A percentile compares a stretch with the other conserved stretches of the same genome.
These are phyloP conservation scores for Esteya vermicola DNA, from an alignment of 2,329 filamentous ascomycete genomes.

Conservation along the genomic window DNA sequence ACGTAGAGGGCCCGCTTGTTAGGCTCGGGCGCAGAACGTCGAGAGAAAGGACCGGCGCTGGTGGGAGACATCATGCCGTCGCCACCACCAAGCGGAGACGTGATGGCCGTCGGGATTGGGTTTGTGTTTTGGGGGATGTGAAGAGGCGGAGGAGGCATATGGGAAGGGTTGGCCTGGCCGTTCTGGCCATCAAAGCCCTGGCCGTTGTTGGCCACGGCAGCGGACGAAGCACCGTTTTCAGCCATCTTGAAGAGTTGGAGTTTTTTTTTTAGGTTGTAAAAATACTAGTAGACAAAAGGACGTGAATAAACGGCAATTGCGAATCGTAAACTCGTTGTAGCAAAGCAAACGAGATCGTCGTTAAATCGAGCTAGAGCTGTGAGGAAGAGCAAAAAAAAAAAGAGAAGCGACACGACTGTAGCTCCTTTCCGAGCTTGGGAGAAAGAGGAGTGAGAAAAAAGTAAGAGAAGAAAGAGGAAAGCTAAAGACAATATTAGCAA, in stretches of 20 bases:
- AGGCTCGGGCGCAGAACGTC: conserved; percentile 88
- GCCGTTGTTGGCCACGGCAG: conserved; percentile 53
- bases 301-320: too few species aligned
- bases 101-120: conserved; percentile 83
- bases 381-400: too few species aligned
- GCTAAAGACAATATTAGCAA: too few species aligned
- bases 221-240: conserved; percentile 49
- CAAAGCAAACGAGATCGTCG: too few species aligned
- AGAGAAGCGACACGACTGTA: too few species aligned
- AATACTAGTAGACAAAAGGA: background rate
- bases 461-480: too few species aligned
- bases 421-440: too few species aligned
- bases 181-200: conserved; percentile 70
- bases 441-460: too few species aligned
- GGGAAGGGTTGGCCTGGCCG: conserved; percentile 52
- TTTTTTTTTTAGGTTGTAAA: background rate
- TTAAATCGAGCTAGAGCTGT: too few species aligned
- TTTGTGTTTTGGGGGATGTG: conserved; percentile 96
- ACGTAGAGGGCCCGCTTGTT: conserved; percentile 98
- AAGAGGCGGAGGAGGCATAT: conserved; percentile 83
- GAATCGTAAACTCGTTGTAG: too few species aligned
- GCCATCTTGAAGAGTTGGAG: conserved; percentile 45
- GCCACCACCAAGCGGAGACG: conserved; percentile 64
- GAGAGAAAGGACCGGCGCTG: conserved; percentile 65
- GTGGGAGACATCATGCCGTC: conserved; percentile 69